Percentiles rank a stretch among this genome's conserved stretches.
phyloP scores from a whole-genome alignment of 441 rosid genomes.

The Viola pubescens region DNA sequence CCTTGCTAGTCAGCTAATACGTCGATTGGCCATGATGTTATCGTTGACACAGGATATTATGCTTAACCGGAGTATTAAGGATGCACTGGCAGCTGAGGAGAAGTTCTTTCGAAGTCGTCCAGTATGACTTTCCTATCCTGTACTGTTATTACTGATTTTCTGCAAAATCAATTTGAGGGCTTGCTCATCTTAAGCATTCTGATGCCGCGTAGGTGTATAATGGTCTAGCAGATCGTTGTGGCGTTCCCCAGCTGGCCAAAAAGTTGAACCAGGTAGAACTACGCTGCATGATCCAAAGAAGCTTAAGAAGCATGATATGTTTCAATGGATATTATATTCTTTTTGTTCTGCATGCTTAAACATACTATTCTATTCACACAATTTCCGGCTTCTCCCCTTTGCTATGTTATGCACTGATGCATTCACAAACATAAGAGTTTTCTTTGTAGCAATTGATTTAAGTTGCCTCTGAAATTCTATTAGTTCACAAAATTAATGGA shows the following conservation, averaged over 20 bases:
- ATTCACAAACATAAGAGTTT: too few relatives aligned
- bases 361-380: too few relatives aligned
- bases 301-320: not conserved
- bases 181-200: not conserved
- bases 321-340: not conserved
- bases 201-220: slow-evolving; percentile 51
- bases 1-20: not conserved
- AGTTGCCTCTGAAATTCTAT: not conserved
- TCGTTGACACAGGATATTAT: slow-evolving; percentile 49
- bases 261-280: slow-evolving; percentile 75
- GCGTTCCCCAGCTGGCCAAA: slow-evolving; percentile 86
- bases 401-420: too few relatives aligned
- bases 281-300: not conserved
- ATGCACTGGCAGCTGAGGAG: slow-evolving; percentile 85
- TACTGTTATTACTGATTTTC: slow-evolving; percentile 9
- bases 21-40: not conserved
- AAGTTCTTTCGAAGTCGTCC: slow-evolving; percentile 92
- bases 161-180: slow-evolving; percentile 1
- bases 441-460: too few relatives aligned
- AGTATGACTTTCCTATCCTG: slow-evolving; percentile 40
- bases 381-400: too few relatives aligned
- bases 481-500: slow-evolving; percentile 1
- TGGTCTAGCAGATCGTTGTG: slow-evolving; percentile 78
- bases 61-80: slow-evolving; percentile 74
- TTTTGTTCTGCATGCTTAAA: not conserved